Base-by-base conservation (phyloP, 371 early-diverging fungal genomes). In the Funneliformis caledonium region DNA sequence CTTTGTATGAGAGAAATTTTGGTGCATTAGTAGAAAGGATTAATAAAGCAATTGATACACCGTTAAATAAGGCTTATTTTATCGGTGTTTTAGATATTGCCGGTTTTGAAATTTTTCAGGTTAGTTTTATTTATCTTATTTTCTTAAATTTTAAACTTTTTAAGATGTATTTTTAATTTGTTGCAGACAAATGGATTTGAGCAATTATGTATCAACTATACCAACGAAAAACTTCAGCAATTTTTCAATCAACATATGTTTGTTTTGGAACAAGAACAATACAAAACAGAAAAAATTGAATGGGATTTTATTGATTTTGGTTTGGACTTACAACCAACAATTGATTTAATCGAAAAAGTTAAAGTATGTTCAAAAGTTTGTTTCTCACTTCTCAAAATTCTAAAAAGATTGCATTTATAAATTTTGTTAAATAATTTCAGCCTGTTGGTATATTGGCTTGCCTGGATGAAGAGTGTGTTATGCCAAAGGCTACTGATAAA, bases 231-330 rank as follows among this genome's bases (percentile, higher is more conserved):
- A 82, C 93, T 99, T 14, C 99, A 99, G 86, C 99, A 99, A 85
- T 99, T 99, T 88, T 99, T 99, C 90, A 99, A 99, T 88, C 99
- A 99, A 87, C 97, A 99, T 85, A 99, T 99, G 99, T 99, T 99
- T 89, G 94, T 97, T 56, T 89, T 98, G 16, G 99, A 99, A 87
- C 99, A 99, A 85, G 97, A 98, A 85, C 98, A 99, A 84, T 99
- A 99, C 89, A 88, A 92, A 81, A 91, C 92, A 56, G 99, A 99
- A 88, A 94, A 95, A 72, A 99, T 99, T 81, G 97, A 99, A 68
- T 99, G 99, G 98, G 94, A 96, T 84, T 98, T 96, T 84, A 98
- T 99, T 78, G 99, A 99, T 87, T 99, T 99, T 89, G 99, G 99
- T 10, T 91, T 99, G 64, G 99, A 99, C 84, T 86, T 99, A 73